phyloP scores from a whole-genome alignment of 805 yeast species.

The Lachancea thermotolerans region DNA sequence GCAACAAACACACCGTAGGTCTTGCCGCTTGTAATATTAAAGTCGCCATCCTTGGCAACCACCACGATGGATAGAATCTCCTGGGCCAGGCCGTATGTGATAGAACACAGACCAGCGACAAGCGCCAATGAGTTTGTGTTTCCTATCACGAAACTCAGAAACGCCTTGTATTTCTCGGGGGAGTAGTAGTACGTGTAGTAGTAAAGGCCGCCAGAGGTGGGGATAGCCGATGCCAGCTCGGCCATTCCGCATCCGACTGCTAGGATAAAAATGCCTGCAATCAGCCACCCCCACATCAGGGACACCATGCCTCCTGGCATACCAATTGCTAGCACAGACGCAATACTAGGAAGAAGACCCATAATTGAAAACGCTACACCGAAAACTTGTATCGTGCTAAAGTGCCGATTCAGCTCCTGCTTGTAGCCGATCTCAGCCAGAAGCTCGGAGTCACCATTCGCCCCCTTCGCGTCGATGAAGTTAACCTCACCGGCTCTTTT shows the following conservation, averaged over 20 bases:
- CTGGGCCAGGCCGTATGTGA: conserved; percentile 52
- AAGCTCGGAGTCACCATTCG: conserved; percentile 24
- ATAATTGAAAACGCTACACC: conserved; percentile 69
- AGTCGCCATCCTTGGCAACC: conserved; percentile 38
- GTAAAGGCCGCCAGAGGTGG: conserved; percentile 63
- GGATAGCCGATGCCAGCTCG: conserved; percentile 53
- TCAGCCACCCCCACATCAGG: conserved; percentile 60
- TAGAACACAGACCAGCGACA: conserved; percentile 52
- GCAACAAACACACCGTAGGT: conserved; percentile 57
- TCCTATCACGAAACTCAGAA: conserved; percentile 51
- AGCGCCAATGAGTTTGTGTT: conserved; percentile 54
- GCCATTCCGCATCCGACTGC: conserved; percentile 49
- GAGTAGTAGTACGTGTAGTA: conserved; percentile 56
- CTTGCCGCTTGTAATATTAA: conserved; percentile 42
- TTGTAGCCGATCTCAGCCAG: conserved; percentile 58
- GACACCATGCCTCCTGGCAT: conserved; percentile 53
- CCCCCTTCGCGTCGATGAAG: conserved; percentile 22
- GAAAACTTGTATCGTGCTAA: conserved; percentile 56
- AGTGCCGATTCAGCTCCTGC: conserved; percentile 59
- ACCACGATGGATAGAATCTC: conserved; percentile 49
- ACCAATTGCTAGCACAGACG: conserved; percentile 46
- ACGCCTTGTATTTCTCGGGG: conserved; percentile 40
- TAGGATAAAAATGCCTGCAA: conserved; percentile 42
- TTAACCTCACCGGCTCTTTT: conserved; percentile 15
- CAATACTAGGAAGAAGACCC: conserved; percentile 45